These are phyloP conservation scores for Fusarium sp. DNA, from an alignment of 2,329 filamentous ascomycete species.

Conservation along the genomic window DNA sequence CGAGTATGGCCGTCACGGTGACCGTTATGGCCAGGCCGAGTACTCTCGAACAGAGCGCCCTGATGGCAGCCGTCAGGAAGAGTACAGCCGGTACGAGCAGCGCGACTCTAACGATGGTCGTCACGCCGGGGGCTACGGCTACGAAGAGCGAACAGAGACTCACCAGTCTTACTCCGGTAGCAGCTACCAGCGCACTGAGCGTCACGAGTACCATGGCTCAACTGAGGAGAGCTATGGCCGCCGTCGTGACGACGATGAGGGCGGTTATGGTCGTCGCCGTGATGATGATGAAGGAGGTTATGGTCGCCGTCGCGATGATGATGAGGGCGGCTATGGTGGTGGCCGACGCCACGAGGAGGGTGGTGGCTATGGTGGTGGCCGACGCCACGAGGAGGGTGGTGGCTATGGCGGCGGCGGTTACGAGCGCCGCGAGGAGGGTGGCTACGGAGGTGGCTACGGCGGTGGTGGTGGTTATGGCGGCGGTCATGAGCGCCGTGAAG, in stretches of 20 bases:
- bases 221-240: constrained; percentile 47
- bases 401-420: constrained; percentile 41
- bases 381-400: constrained; percentile 23
- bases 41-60: constrained; percentile 69
- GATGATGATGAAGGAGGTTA: constrained; percentile 10
- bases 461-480: constrained; percentile 35
- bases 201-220: constrained; percentile 58
- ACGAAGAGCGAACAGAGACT: constrained; percentile 69
- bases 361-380: constrained; percentile 35
- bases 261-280: constrained; percentile 15
- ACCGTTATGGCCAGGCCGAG: constrained; percentile 71
- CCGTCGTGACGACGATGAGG: constrained; percentile 40
- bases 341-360: constrained; percentile 19
- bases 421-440: constrained; percentile 33
- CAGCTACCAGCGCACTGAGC: constrained; percentile 69
- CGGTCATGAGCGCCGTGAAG: constrained; percentile 10
- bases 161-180: constrained; percentile 64
- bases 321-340: constrained; percentile 36
- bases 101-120: constrained; percentile 56
- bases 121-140: constrained; percentile 64
- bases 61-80: constrained; percentile 67
- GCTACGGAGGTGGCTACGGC: constrained; percentile 35
- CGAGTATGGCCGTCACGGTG: constrained; percentile 69
- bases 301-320: constrained; percentile 35
- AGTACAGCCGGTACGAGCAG: constrained; percentile 74